Conservation (phyloP, 805 yeast genomes). For the Nakazawaea ambrosiae region DNA sequence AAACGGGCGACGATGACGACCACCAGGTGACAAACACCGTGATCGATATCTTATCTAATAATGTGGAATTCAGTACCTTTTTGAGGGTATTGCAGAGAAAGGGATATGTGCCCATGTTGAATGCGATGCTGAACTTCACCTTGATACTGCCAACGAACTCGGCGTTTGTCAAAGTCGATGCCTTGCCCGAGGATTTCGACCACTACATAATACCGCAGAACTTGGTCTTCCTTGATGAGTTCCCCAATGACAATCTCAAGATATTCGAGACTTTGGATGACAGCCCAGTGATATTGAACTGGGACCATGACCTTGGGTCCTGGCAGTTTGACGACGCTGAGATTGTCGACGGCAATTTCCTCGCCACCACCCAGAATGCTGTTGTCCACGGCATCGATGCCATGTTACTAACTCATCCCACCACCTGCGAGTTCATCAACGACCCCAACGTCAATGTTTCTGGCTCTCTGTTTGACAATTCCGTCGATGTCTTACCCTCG, state of each 20-base stretch:
- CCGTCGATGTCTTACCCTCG: too few relatives aligned
- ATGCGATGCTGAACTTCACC: constrained; percentile 55
- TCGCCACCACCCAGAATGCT: constrained; percentile 57
- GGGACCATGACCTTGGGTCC: constrained; percentile 22
- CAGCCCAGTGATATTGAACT: constrained; percentile 21
- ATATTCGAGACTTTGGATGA: constrained; percentile 18
- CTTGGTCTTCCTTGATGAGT: constrained; percentile 21
- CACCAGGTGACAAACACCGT: constrained; percentile 34
- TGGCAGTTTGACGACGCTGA: constrained; percentile 33
- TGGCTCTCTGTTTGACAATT: too few relatives aligned
- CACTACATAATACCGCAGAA: constrained; percentile 27
- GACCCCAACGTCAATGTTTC: not conserved
- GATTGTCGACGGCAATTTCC: constrained; percentile 49
- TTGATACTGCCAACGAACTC: constrained; percentile 77
- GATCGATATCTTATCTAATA: constrained; percentile 61
- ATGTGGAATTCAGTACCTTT: constrained; percentile 61
- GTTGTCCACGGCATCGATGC: constrained; percentile 58
- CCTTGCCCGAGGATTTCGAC: constrained; percentile 14
- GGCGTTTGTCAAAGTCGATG: constrained; percentile 39
- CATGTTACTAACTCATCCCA: constrained; percentile 26
- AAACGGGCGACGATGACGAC: too few relatives aligned
- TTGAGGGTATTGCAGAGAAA: constrained; percentile 52
- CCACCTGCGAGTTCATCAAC: not conserved
- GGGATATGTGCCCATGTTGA: constrained; percentile 57
- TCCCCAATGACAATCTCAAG: constrained; percentile 18